Evolutionary conservation across 768 basidiomycete genomes (phyloP).

Genomic region (Calvatia gigantea): DNA sequence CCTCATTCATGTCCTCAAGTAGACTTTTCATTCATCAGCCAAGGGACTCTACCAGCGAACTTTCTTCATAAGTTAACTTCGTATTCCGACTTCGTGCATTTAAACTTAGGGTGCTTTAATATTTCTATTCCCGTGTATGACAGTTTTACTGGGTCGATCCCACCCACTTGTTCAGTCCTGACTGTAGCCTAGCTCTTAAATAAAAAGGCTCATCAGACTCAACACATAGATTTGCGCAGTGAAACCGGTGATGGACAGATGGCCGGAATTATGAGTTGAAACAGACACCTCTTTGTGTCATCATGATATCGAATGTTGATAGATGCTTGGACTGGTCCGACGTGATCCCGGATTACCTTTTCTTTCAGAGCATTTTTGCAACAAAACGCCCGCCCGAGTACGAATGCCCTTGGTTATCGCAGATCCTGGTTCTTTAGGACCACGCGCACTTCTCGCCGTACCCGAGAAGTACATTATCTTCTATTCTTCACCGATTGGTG

Average conservation of each 20-base stretch:
- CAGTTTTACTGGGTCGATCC: slow-evolving; percentile 22
- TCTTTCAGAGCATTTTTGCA: slow-evolving; percentile 13
- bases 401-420: slow-evolving; percentile 52
- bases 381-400: neutral
- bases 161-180: slow-evolving; percentile 12
- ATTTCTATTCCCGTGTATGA: slow-evolving; percentile 23
- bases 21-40: slow-evolving; percentile 26
- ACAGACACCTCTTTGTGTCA: slow-evolving; percentile 2
- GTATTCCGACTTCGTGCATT: slow-evolving; percentile 30
- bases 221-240: neutral
- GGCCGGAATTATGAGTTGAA: neutral
- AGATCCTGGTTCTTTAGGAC: slow-evolving; percentile 30
- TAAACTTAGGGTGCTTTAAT: slow-evolving; percentile 40
- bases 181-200: neutral
- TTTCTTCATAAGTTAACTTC: slow-evolving; percentile 34
- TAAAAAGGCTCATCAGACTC: slow-evolving; percentile 5
- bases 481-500: slow-evolving; percentile 63
- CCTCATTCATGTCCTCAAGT: slow-evolving; percentile 30
- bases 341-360: neutral
- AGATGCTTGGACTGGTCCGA: neutral
- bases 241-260: neutral
- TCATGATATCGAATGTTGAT: slow-evolving; percentile 1
- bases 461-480: slow-evolving; percentile 63
- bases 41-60: slow-evolving; percentile 24
- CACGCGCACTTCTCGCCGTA: slow-evolving; percentile 31